Percentiles rank a stretch among this genome's conserved stretches.
Evolutionary conservation across 2,329 filamentous ascomycete species (phyloP).

Genomic region (Alternaria arbusti): DNA sequence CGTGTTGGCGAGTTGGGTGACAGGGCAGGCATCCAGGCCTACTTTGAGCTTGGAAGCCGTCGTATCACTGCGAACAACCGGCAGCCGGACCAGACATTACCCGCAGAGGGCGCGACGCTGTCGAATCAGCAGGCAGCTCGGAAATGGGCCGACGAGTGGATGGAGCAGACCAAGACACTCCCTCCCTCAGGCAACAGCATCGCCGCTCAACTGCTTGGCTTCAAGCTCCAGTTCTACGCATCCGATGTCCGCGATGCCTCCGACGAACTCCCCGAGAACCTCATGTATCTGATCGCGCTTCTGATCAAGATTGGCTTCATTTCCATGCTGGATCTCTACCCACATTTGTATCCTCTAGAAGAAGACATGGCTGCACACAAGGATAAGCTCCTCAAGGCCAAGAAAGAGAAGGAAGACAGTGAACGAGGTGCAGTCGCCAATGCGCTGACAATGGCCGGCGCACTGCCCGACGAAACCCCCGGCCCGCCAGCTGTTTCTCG

Average conservation of each 20-base stretch:
- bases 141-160: conserved; percentile 66
- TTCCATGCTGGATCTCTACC: conserved; percentile 86
- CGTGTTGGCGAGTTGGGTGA: conserved; percentile 68
- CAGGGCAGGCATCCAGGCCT: conserved; percentile 74
- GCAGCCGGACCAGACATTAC: conserved; percentile 40
- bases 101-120: conserved; percentile 22
- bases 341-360: conserved; percentile 87
- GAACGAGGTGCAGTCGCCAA: conserved; percentile 75
- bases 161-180: conserved; percentile 77
- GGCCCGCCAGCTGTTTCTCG: conserved; percentile 48
- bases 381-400: conserved; percentile 70
- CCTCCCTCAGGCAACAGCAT: conserved; percentile 87
- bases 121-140: conserved; percentile 53
- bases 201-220: conserved; percentile 92
- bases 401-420: conserved; percentile 71
- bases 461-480: conserved; percentile 81
- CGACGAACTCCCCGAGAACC: conserved; percentile 85
- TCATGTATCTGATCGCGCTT: conserved; percentile 88
- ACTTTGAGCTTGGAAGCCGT: conserved; percentile 84
- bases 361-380: conserved; percentile 79
- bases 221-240: conserved; percentile 95
- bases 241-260: conserved; percentile 75
- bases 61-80: conserved; percentile 58
- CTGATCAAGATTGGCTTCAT: conserved; percentile 98
- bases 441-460: conserved; percentile 84